A percentile compares a stretch with the other conserved stretches of the same genome.
phyloP scores from a whole-genome alignment of 345 rosid species.

The Syzygium oleosum region DNA sequence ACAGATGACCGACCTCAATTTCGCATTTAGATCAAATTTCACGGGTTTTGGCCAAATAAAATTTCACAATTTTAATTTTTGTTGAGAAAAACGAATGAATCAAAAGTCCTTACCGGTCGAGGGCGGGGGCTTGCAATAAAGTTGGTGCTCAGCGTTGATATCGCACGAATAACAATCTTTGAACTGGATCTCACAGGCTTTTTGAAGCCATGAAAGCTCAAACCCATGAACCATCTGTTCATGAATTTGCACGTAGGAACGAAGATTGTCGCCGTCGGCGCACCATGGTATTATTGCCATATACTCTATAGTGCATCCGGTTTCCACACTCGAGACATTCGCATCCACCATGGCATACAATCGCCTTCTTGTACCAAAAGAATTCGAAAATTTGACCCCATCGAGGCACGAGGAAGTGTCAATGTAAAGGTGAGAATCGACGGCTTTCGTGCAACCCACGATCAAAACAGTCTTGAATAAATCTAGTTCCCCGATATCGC shows the following conservation, averaged over 20 bases:
- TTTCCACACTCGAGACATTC: not conserved
- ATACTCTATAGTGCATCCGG: not conserved
- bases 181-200: not conserved
- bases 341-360: not conserved
- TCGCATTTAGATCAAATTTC: too few relatives aligned
- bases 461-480: not conserved
- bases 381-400: not conserved
- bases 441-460: not conserved
- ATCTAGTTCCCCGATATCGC: too few relatives aligned
- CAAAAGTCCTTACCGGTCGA: not conserved
- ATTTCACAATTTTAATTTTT: not conserved
- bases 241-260: not conserved
- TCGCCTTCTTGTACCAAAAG: not conserved
- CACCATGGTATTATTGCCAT: not conserved
- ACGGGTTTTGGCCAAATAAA: too few relatives aligned
- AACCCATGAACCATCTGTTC: not conserved
- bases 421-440: not conserved
- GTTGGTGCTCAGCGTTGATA: not conserved
- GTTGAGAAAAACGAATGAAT: not conserved
- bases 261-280: not conserved
- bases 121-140: fast-evolving
- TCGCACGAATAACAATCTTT: fast-evolving
- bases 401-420: not conserved
- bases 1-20: too few relatives aligned
- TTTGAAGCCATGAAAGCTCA: not conserved